phyloP scores from a whole-genome alignment of 2,329 filamentous ascomycete species.

The Colletotrichum horii region DNA sequence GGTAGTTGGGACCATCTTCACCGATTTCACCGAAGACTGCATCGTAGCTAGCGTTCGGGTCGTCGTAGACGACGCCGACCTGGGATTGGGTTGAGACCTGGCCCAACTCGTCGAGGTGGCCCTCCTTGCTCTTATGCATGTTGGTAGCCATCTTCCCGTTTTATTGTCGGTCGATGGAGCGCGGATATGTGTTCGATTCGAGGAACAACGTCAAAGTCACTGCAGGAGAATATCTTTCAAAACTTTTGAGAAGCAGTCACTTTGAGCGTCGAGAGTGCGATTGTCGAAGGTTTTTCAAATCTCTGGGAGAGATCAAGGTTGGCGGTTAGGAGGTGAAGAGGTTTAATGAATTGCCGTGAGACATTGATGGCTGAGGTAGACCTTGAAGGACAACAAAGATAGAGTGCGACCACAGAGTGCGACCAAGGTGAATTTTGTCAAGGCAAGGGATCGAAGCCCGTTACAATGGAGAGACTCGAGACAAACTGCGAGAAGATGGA shows the following conservation, averaged over 20 bases:
- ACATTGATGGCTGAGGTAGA: neutral
- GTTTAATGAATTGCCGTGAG: neutral
- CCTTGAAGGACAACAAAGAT: neutral
- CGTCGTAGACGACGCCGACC: constrained; percentile 6
- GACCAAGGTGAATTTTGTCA: neutral
- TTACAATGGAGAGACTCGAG: neutral
- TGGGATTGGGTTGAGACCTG: neutral
- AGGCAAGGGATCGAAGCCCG: neutral
- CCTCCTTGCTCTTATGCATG: constrained; percentile 7
- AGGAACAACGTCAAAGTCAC: neutral
- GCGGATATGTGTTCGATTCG: neutral
- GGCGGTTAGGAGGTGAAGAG: neutral
- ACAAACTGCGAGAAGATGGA: neutral
- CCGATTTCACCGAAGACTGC: constrained; percentile 35
- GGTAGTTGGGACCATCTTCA: constrained; percentile 34
- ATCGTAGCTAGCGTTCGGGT: constrained; percentile 23
- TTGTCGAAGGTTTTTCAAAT: neutral
- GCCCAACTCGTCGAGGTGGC: constrained; percentile 2
- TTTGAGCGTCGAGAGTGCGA: neutral
- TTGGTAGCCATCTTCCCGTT: neutral
- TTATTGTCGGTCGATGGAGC: neutral
- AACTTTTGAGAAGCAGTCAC: neutral
- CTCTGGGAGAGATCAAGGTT: neutral
- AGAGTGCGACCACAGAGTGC: neutral
- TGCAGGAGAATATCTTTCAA: neutral